phyloP scores from a whole-genome alignment of 139 green algal species.

The Pleodorina starrii region DNA sequence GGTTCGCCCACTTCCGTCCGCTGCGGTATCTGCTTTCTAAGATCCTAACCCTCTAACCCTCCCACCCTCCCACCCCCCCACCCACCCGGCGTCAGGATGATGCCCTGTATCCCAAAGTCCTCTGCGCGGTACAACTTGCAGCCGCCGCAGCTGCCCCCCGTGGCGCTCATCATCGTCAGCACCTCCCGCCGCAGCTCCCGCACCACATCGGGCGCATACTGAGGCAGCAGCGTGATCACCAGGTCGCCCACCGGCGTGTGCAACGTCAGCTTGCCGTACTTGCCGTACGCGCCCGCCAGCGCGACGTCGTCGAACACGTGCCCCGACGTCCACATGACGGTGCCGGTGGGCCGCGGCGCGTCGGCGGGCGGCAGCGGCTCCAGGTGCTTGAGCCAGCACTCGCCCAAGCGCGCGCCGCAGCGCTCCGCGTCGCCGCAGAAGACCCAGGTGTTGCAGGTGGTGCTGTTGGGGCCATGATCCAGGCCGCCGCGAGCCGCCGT shows the following conservation, averaged over 20 bases:
- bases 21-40: too few species aligned
- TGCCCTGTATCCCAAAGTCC: slow-evolving; percentile 56
- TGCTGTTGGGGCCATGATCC: slow-evolving; percentile 27
- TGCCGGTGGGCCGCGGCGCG: background rate
- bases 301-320: background rate
- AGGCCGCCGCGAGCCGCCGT: slow-evolving; percentile 10
- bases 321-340: slow-evolving; percentile 4
- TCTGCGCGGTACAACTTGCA: slow-evolving; percentile 44
- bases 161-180: background rate
- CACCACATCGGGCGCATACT: slow-evolving; percentile 48
- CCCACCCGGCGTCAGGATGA: slow-evolving; percentile 26
- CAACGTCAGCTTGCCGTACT: slow-evolving; percentile 18
- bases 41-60: too few species aligned
- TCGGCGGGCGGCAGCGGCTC: background rate
- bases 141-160: slow-evolving; percentile 6
- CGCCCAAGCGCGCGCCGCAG: background rate
- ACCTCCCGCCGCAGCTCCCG: slow-evolving; percentile 41
- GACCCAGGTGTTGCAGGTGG: slow-evolving; percentile 37
- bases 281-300: background rate
- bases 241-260: slow-evolving; percentile 16
- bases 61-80: too few species aligned
- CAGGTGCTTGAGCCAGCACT: slow-evolving; percentile 46
- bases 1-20: too few species aligned
- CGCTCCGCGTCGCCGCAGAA: slow-evolving; percentile 29
- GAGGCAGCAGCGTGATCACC: slow-evolving; percentile 40